These are phyloP conservation scores for Pestalotiopsis sp. DNA, from an alignment of 2,329 filamentous ascomycete genomes.

Conservation along the genomic window DNA sequence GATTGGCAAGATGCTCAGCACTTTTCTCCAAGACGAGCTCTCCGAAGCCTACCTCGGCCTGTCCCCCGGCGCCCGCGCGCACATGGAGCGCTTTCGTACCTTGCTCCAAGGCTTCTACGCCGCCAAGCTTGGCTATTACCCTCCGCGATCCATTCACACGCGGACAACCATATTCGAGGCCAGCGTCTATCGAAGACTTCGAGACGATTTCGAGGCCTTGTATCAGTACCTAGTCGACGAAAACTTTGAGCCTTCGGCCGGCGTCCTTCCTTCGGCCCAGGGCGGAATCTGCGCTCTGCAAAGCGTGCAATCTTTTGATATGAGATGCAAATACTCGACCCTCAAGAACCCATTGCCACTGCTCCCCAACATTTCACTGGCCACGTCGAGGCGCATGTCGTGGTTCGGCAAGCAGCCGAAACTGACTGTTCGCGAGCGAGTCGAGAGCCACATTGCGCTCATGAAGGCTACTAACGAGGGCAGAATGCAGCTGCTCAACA, in stretches of 20 bases:
- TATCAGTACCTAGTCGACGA: constrained; percentile 74
- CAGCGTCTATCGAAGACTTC: constrained; percentile 62
- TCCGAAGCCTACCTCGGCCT: constrained; percentile 69
- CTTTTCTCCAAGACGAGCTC: constrained; percentile 73
- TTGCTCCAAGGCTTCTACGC: constrained; percentile 70
- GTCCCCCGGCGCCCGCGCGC: constrained; percentile 59
- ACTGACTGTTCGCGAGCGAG: constrained; percentile 48
- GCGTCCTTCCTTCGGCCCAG: constrained; percentile 55
- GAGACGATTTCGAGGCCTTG: constrained; percentile 69
- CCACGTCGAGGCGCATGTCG: constrained; percentile 33
- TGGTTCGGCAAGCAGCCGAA: constrained; percentile 46
- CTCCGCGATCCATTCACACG: constrained; percentile 52
- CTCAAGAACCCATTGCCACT: constrained; percentile 69
- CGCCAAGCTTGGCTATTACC: constrained; percentile 71
- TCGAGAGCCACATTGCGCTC: constrained; percentile 55
- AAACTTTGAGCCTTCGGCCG: constrained; percentile 49
- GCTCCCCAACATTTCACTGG: constrained; percentile 52
- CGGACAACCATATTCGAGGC: constrained; percentile 56
- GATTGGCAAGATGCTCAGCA: constrained; percentile 61
- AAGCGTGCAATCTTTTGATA: constrained; percentile 68
- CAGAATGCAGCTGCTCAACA: constrained; percentile 40
- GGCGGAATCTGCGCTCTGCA: constrained; percentile 74
- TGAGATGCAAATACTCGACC: constrained; percentile 57
- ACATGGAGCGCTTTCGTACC: constrained; percentile 73
- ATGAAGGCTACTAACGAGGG: constrained; percentile 52